These are phyloP conservation scores for Leptographium radiaticola DNA, from an alignment of 2,329 filamentous ascomycete genomes.

Conservation along the genomic window DNA sequence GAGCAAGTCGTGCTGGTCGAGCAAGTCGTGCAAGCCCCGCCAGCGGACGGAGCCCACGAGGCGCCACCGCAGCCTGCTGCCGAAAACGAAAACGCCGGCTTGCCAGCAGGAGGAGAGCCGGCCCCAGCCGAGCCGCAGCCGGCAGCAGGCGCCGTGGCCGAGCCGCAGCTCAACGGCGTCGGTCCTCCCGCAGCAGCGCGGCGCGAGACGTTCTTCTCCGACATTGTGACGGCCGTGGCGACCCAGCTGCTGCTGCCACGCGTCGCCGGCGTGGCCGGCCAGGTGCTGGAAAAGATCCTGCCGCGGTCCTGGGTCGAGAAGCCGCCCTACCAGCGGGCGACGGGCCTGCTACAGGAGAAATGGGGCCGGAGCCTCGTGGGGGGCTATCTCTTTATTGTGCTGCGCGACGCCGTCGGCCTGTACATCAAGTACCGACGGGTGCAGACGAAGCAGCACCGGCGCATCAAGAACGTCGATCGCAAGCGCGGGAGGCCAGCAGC, in stretches of 20 bases:
- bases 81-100: too few species aligned
- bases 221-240: conserved; percentile 35
- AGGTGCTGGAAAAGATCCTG: conserved; percentile 54
- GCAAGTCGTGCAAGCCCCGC: too few species aligned
- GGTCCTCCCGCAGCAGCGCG: conserved; percentile 15
- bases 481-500: not conserved
- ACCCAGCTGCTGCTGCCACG: conserved; percentile 62
- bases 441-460: conserved; percentile 39
- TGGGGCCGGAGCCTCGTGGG: conserved; percentile 87
- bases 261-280: conserved; percentile 67
- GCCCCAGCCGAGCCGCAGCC: too few species aligned
- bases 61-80: too few species aligned
- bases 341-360: conserved; percentile 61
- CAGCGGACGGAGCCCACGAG: too few species aligned
- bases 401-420: conserved; percentile 54
- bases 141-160: too few species aligned
- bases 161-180: not conserved
- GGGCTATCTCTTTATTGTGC: conserved; percentile 74
- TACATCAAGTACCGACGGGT: conserved; percentile 52
- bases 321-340: conserved; percentile 10
- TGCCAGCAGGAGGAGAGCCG: too few species aligned
- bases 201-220: conserved; percentile 19
- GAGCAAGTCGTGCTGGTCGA: not conserved
- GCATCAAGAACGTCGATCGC: conserved; percentile 36
- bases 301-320: conserved; percentile 53